Base-by-base conservation (phyloP, 2,329 filamentous ascomycete genomes). In the Microsporum canis region DNA sequence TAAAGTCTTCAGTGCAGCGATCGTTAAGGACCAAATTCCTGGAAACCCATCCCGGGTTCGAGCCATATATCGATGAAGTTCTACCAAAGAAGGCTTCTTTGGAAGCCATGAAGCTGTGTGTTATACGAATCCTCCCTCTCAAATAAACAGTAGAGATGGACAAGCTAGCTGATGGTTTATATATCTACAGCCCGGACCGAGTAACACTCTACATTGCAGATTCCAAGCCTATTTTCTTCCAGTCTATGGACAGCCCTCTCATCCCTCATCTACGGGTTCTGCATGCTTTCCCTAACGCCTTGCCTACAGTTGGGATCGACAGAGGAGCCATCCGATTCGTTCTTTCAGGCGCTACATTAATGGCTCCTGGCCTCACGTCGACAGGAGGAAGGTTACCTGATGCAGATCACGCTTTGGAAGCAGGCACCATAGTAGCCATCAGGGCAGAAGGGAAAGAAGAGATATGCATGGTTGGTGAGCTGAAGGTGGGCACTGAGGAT, bases 251-350 rank as follows among this genome's bases (percentile, higher is more conserved):
- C 71, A 84, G 87, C 68, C 83, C 86, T 2, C 82, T 96, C 61
- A 82, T 96, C 62, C 94, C 94, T 0, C 94, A 97, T 75, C 85
- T 99, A 10, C 83, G 83, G 56, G 85, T 97, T 69, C 85, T 99
- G 41, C 94, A 99, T 80, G 84, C 87, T 68, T 97, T 92, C 78
- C 94, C 94, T 7, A 79, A 84, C 67, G 88, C 85, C 62, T 92
- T 99, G 73, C 86, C 88, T 17, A 87, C 84, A 59, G 81, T 99
- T 62, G 87, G 91, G 62, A 95, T 97, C 73, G 94, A 99, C 75
- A 85, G 94, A 57, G 94, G 94, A 64, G 94, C 94, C 3, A 97
- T 99, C 71, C 89, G 94, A 63, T 99, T 99, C 77, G 92, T 99
- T 31, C 83, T 99, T 1, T 89, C 86, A 0, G 94, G 94, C 51